Percentiles rank a stretch among this genome's conserved stretches.
Conservation (phyloP, 768 basidiomycete species). For the Cyclocybe aegerita region DNA sequence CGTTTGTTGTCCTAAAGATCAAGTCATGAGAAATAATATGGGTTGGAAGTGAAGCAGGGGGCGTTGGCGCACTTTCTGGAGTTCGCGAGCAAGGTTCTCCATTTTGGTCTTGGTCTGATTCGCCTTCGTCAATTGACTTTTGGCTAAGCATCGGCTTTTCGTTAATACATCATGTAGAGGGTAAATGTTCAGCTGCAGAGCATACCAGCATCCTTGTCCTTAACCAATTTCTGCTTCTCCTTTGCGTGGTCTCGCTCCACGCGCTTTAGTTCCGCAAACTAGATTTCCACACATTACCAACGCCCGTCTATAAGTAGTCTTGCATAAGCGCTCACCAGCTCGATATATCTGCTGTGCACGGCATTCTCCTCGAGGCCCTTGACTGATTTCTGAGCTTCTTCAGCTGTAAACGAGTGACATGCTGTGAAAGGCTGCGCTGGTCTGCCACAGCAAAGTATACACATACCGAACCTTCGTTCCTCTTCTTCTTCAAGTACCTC, state of each 20-base stretch:
- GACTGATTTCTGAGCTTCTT: constrained; percentile 86
- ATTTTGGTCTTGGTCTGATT: constrained; percentile 89
- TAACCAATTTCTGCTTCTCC: constrained; percentile 87
- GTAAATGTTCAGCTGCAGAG: constrained; percentile 1
- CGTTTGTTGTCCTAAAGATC: constrained; percentile 79
- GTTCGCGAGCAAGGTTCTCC: constrained; percentile 85
- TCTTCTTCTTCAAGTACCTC: constrained; percentile 87
- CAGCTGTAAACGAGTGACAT: constrained; percentile 48
- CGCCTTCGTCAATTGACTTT: constrained; percentile 81
- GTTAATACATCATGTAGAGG: constrained; percentile 8
- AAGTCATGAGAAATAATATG: constrained; percentile 13
- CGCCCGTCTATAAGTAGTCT: constrained; percentile 10
- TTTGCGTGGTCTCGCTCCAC: constrained; percentile 87
- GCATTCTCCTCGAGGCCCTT: constrained; percentile 81
- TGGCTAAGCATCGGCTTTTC: constrained; percentile 47
- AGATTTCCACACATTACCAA: constrained; percentile 14
- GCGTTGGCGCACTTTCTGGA: constrained; percentile 70
- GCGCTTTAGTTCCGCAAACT: constrained; percentile 90
- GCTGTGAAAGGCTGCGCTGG: constrained; percentile 6
- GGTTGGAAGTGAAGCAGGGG: constrained; percentile 6
- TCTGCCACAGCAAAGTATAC: constrained; percentile 14
- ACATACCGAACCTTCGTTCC: constrained; percentile 73
- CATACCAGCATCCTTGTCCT: constrained; percentile 88
- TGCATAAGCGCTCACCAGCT: constrained; percentile 57
- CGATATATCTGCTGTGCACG: constrained; percentile 85